Evolutionary conservation across 176 grass and related monocot genomes (phyloP).

Genomic region (Hyparrhenia diplandra): DNA sequence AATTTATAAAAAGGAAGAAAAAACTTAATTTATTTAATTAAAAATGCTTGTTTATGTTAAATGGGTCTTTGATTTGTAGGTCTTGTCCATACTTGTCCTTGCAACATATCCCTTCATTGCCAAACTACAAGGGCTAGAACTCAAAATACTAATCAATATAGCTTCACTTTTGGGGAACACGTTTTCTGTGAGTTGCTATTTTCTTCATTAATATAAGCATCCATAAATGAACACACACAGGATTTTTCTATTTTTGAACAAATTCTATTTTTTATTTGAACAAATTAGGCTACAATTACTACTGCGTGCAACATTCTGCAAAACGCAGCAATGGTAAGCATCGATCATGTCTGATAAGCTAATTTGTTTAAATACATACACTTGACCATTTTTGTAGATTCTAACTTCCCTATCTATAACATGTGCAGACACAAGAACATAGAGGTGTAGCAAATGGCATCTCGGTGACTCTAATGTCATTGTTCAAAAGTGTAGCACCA

Average conservation of each 20-base stretch:
- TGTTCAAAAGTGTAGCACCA: conserved; percentile 59
- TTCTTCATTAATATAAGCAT: background rate
- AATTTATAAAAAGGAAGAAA: background rate
- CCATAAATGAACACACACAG: background rate
- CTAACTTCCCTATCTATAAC: conserved; percentile 10
- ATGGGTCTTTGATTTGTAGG: conserved; percentile 36
- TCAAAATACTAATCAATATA: conserved; percentile 47
- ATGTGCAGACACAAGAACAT: conserved; percentile 53
- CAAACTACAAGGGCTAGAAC: conserved; percentile 36
- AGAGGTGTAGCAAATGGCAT: conserved; percentile 76
- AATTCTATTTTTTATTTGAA: conserved; percentile 14
- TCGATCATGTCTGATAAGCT: background rate
- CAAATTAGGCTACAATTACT: conserved; percentile 58
- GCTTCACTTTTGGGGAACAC: conserved; percentile 51
- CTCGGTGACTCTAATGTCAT: conserved; percentile 59
- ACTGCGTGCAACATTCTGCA: conserved; percentile 55
- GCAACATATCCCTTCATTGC: conserved; percentile 53
- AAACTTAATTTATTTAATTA: background rate
- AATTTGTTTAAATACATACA: background rate
- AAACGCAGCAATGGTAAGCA: conserved; percentile 57
- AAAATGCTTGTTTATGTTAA: background rate
- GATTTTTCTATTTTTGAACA: background rate
- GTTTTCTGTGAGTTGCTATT: conserved; percentile 27
- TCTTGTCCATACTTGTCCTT: conserved; percentile 57
- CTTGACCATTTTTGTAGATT: background rate